Evolutionary conservation across 371 early-diverging fungal species (phyloP).

Genomic region (Mucor indicus): DNA sequence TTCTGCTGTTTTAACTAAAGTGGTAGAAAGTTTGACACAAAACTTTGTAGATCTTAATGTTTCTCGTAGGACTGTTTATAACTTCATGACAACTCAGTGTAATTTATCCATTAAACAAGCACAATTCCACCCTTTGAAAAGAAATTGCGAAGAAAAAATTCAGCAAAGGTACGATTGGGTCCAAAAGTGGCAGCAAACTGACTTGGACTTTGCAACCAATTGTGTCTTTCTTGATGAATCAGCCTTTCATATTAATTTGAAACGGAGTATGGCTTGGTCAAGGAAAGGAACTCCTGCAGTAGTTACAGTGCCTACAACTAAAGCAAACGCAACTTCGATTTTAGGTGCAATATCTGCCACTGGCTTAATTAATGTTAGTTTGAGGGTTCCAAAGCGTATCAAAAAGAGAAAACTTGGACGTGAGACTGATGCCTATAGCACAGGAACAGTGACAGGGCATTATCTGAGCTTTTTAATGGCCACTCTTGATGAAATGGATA

Average conservation of each 20-base stretch:
- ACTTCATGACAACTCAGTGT: constrained; percentile 19
- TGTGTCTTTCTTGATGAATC: constrained; percentile 4
- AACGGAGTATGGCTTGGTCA: constrained; percentile 5
- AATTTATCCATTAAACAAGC: constrained; percentile 17
- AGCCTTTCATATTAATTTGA: constrained; percentile 16
- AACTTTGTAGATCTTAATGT: constrained; percentile 6
- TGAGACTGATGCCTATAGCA: constrained; percentile 10
- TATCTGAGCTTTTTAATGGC: constrained; percentile 16
- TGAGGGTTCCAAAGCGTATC: constrained; percentile 16
- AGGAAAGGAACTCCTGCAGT: constrained; percentile 9
- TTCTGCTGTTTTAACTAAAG: no score
- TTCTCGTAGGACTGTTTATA: constrained; percentile 9
- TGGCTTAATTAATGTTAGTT: constrained; percentile 16
- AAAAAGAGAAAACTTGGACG: constrained; percentile 17
- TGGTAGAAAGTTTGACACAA: no score
- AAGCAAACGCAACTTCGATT: constrained; percentile 16
- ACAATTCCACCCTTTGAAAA: constrained; percentile 11
- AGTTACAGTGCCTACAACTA: constrained; percentile 11
- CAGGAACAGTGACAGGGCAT: constrained; percentile 10
- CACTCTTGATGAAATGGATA: constrained; percentile 20
- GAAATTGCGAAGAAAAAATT: constrained; percentile 4
- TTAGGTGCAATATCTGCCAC: constrained; percentile 16
- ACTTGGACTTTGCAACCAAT: constrained; percentile 3
- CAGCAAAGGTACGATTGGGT: constrained; percentile 12
- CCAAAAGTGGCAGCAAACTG: constrained; percentile 16